phyloP scores from a whole-genome alignment of 2,329 filamentous ascomycete genomes.

The Byssochlamys sp. region DNA sequence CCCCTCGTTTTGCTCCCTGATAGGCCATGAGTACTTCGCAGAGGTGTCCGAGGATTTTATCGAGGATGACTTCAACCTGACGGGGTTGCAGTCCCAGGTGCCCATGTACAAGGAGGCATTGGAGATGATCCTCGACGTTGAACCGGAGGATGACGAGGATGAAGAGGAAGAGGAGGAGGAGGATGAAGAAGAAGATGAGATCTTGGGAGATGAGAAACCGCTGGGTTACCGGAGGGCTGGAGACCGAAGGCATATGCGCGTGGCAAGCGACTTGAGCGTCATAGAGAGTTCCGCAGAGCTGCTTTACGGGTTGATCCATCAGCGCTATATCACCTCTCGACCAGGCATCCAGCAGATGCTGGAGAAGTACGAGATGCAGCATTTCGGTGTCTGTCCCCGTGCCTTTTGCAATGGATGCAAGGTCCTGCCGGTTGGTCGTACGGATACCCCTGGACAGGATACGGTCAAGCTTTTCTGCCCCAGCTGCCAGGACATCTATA shows the following conservation, averaged over 20 bases:
- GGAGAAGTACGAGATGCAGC: constrained; percentile 93
- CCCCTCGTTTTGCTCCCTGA: constrained; percentile 85
- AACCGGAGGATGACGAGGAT: constrained; percentile 74
- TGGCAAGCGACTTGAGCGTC: constrained; percentile 84
- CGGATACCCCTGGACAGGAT: constrained; percentile 89
- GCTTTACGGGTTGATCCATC: constrained; percentile 95
- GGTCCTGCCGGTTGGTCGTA: constrained; percentile 84
- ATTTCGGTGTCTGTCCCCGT: constrained; percentile 92
- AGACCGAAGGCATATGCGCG: constrained; percentile 70
- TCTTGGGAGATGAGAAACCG: constrained; percentile 48
- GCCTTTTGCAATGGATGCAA: constrained; percentile 84
- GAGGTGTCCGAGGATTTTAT: constrained; percentile 99
- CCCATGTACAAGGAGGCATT: constrained; percentile 98
- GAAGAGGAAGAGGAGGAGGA: constrained; percentile 59
- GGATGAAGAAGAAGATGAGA: constrained; percentile 59
- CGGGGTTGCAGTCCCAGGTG: constrained; percentile 86
- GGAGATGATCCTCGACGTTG: constrained; percentile 98
- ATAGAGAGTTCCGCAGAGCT: constrained; percentile 97
- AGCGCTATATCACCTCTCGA: constrained; percentile 92
- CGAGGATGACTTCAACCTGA: constrained; percentile 98
- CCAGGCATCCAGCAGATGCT: constrained; percentile 98
- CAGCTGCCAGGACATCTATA: constrained; percentile 91
- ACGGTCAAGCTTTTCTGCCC: constrained; percentile 98
- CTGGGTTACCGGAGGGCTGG: constrained; percentile 40
- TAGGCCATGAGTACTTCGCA: constrained; percentile 97